phyloP scores from a whole-genome alignment of 1,284 basidiomycete genomes.

The Singerocomus rubriflavus region DNA sequence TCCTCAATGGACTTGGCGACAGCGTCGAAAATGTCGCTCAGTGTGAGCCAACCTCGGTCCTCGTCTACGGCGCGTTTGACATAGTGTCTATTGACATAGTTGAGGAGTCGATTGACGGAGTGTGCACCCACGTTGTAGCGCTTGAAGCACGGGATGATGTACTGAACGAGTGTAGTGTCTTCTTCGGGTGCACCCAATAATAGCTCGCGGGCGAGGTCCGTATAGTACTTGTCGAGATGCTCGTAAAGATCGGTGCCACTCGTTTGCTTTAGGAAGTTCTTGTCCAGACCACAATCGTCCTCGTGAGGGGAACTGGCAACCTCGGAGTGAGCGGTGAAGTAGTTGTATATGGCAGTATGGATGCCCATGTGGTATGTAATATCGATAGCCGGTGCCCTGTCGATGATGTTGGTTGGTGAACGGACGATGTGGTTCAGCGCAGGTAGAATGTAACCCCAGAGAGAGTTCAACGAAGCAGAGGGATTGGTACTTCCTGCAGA shows the following conservation, averaged over 20 bases:
- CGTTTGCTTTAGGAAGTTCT: conserved; percentile 28
- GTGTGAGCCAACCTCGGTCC: conserved; percentile 70
- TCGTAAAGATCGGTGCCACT: conserved; percentile 68
- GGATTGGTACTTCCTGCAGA: conserved; percentile 69
- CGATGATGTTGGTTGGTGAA: conserved; percentile 53
- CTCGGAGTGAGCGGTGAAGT: conserved; percentile 66
- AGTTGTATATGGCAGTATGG: conserved; percentile 76
- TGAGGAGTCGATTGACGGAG: conserved; percentile 66
- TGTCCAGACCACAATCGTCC: conserved; percentile 15
- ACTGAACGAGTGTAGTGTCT: conserved; percentile 62
- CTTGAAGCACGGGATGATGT: conserved; percentile 65
- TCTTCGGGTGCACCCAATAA: conserved; percentile 61
- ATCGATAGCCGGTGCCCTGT: conserved; percentile 66
- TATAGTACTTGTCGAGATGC: conserved; percentile 64
- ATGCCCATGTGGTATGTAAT: conserved; percentile 70
- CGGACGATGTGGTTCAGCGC: conserved; percentile 73
- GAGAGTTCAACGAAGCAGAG: conserved; percentile 59
- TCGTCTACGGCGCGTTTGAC: conserved; percentile 74
- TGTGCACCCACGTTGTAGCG: conserved; percentile 64
- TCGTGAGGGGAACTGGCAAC: conserved; percentile 29
- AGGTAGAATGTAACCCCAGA: conserved; percentile 72
- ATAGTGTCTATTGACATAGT: conserved; percentile 76
- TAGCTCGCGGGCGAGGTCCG: conserved; percentile 56
- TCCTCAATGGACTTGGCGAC: conserved; percentile 51
- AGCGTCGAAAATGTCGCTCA: conserved; percentile 63